phyloP scores from a whole-genome alignment of 2,329 filamentous ascomycete genomes.

The Fusarium stilboides region DNA sequence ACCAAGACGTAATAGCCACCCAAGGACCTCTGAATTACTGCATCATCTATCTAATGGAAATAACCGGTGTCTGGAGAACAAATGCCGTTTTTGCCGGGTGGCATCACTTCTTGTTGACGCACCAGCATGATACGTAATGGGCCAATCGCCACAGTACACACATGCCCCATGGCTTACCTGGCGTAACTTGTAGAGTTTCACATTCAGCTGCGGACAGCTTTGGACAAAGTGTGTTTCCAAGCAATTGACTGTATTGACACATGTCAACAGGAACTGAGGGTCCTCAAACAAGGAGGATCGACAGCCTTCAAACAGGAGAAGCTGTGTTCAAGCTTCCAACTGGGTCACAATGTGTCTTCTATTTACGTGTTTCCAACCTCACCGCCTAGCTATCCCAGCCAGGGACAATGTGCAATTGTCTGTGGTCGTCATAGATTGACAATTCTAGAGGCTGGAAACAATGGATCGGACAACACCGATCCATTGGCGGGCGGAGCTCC shows the following conservation, averaged over 20 bases:
- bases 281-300: neutral
- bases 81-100: slow-evolving; percentile 31
- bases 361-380: neutral
- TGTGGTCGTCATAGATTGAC: slow-evolving; percentile 6
- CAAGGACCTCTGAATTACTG: neutral
- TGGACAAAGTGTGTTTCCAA: neutral
- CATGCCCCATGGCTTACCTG: neutral
- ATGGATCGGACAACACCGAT: neutral
- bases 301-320: neutral
- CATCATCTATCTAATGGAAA: neutral
- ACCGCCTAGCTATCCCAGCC: neutral
- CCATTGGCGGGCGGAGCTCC: neutral
- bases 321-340: neutral
- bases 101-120: neutral
- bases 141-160: neutral
- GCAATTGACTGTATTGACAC: neutral
- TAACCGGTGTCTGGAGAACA: neutral
- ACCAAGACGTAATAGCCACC: slow-evolving; percentile 10
- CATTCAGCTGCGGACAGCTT: neutral
- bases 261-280: neutral
- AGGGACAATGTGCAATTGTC: neutral
- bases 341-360: neutral
- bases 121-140: neutral
- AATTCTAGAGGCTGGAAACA: neutral
- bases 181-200: neutral